phyloP scores from a whole-genome alignment of 768 basidiomycete species.

The Psilocybe azurescens region DNA sequence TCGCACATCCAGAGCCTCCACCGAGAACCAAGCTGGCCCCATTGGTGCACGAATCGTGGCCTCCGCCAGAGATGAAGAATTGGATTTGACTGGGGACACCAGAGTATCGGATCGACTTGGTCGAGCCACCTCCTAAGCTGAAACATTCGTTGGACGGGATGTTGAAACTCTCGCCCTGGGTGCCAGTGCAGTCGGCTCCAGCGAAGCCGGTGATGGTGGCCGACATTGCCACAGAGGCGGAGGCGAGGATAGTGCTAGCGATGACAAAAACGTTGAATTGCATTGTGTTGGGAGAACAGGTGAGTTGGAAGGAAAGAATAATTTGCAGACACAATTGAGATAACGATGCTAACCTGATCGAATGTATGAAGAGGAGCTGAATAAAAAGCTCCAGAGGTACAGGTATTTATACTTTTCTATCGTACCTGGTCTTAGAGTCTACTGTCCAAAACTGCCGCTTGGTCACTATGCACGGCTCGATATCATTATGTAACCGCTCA shows the following conservation, averaged over 20 bases:
- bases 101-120: slow-evolving; percentile 23
- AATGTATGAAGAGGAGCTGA: too few relatives aligned
- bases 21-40: slow-evolving; percentile 14
- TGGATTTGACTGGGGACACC: slow-evolving; percentile 20
- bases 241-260: slow-evolving; percentile 16
- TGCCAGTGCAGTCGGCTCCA: slow-evolving; percentile 14
- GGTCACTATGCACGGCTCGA: too few relatives aligned
- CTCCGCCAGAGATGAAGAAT: slow-evolving; percentile 23
- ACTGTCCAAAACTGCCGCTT: too few relatives aligned
- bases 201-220: slow-evolving; percentile 14
- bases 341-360: too few relatives aligned
- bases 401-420: too few relatives aligned
- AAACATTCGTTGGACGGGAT: slow-evolving; percentile 15
- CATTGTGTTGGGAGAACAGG: slow-evolving; percentile 14
- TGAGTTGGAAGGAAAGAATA: too few relatives aligned
- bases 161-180: neutral
- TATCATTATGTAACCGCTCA: too few relatives aligned
- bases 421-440: too few relatives aligned
- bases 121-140: slow-evolving; percentile 15
- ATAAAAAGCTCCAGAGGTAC: too few relatives aligned
- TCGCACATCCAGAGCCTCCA: slow-evolving; percentile 23
- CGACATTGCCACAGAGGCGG: slow-evolving; percentile 21
- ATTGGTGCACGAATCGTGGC: slow-evolving; percentile 23
- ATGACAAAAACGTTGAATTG: slow-evolving; percentile 23
- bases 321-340: too few relatives aligned